These are phyloP conservation scores for Solanum virginianum DNA, from an alignment of 257 asterid genomes.

Conservation along the genomic window DNA sequence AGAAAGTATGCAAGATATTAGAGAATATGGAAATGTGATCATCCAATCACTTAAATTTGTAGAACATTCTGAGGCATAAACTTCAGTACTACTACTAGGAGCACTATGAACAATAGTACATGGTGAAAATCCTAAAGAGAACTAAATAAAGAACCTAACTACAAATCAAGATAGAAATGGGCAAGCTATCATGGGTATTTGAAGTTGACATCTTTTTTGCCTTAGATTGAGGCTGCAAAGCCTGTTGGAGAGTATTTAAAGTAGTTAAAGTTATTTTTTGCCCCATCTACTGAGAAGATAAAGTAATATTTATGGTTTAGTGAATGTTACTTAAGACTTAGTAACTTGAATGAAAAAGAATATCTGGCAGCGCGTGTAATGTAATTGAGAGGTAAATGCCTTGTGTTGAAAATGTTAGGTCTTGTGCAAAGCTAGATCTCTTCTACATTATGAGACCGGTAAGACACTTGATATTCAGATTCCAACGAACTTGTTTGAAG, in stretches of 20 bases:
- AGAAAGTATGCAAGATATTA: not conserved
- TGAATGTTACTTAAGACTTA: not conserved
- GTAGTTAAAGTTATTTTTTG: slow-evolving; percentile 57
- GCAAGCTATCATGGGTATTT: not conserved
- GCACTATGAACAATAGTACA: not conserved
- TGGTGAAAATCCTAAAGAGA: not conserved
- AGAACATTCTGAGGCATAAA: not conserved
- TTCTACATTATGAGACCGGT: not conserved
- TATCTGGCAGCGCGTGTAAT: not conserved
- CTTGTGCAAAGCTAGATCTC: not conserved
- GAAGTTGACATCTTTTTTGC: not conserved
- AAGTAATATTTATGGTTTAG: not conserved
- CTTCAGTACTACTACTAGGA: not conserved
- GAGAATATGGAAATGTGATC: not conserved
- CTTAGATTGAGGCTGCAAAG: slow-evolving; percentile 55
- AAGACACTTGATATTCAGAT: not conserved
- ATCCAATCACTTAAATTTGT: not conserved
- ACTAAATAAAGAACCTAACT: not conserved
- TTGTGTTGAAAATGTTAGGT: not conserved
- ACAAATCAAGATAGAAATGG: not conserved
- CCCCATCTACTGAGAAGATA: slow-evolving; percentile 36
- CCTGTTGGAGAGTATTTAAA: slow-evolving; percentile 39
- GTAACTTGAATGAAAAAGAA: not conserved
- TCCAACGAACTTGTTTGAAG: not conserved
- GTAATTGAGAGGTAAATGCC: not conserved